Percentiles rank a stretch among this genome's conserved stretches.
Conservation (phyloP, 1,284 basidiomycete genomes). For the Sporisorium sorghi region DNA sequence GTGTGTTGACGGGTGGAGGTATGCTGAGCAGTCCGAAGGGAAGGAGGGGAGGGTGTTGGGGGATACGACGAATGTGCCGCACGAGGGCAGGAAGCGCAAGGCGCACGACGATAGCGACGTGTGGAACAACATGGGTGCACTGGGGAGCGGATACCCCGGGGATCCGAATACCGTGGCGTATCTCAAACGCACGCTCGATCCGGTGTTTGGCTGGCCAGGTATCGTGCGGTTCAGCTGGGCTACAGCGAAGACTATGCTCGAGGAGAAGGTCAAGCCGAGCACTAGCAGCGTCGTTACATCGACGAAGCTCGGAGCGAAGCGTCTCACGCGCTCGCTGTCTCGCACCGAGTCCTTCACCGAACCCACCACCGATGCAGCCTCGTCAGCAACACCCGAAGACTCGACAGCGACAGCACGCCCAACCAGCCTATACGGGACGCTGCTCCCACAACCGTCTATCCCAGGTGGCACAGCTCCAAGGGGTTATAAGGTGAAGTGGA, state of each 20-base stretch:
- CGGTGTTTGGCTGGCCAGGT: constrained; percentile 91
- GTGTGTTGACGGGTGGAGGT: constrained; percentile 85
- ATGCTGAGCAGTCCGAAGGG: constrained; percentile 68
- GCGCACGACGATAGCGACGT: constrained; percentile 5
- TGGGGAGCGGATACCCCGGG: constrained; percentile 64
- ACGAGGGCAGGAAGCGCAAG: constrained; percentile 38
- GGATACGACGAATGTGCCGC: constrained; percentile 19
- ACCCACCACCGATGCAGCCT: not conserved
- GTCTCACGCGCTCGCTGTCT: constrained; percentile 26
- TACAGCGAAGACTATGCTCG: constrained; percentile 86
- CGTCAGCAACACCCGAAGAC: not conserved
- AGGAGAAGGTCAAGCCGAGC: constrained; percentile 72
- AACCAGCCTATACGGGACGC: constrained; percentile 35
- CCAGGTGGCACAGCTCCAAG: constrained; percentile 18
- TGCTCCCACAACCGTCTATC: constrained; percentile 15
- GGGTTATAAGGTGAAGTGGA: constrained; percentile 54
- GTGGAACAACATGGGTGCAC: constrained; percentile 31
- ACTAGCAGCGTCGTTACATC: not conserved
- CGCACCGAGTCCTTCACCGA: constrained; percentile 22
- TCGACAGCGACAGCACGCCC: constrained; percentile 1
- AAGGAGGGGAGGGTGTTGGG: constrained; percentile 16
- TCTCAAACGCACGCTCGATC: constrained; percentile 81
- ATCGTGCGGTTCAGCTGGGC: constrained; percentile 95
- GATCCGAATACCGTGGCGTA: constrained; percentile 94
- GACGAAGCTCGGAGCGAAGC: constrained; percentile 6